phyloP scores from a whole-genome alignment of 768 basidiomycete species.

The Termitomyces sp. region DNA sequence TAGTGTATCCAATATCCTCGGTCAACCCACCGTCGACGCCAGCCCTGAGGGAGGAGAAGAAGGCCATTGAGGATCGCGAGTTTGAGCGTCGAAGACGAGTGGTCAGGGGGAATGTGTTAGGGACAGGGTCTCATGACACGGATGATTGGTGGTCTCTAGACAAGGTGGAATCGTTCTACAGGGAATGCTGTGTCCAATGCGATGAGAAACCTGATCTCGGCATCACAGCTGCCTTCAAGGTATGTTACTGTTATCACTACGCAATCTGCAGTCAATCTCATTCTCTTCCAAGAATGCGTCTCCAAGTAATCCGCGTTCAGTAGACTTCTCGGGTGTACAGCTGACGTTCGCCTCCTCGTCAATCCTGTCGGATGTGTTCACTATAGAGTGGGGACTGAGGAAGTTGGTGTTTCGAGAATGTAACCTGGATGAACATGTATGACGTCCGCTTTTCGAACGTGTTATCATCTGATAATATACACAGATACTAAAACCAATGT shows the following conservation, averaged over 20 bases:
- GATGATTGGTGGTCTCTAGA: conserved; percentile 83
- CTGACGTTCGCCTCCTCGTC: conserved; percentile 66
- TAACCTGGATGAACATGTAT: conserved; percentile 77
- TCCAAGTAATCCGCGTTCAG: conserved; percentile 52
- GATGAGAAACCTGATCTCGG: conserved; percentile 65
- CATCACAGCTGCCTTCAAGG: conserved; percentile 69
- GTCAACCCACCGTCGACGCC: conserved; percentile 79
- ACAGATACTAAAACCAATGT: conserved; percentile 79
- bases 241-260: conserved; percentile 25
- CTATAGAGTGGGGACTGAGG: conserved; percentile 88
- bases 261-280: background rate
- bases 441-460: conserved; percentile 10
- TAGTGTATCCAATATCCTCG: conserved; percentile 87
- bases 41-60: conserved; percentile 74
- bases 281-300: conserved; percentile 38
- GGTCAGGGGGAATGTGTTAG: conserved; percentile 47
- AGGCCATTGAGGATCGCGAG: conserved; percentile 73
- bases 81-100: conserved; percentile 60
- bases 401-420: conserved; percentile 86
- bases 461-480: background rate
- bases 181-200: conserved; percentile 75
- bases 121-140: conserved; percentile 24
- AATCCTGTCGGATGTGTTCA: conserved; percentile 85
- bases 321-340: conserved; percentile 78
- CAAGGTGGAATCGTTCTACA: conserved; percentile 81